A percentile compares a stretch with the other conserved stretches of the same genome.
These are phyloP conservation scores for Penicillium canariense DNA, from an alignment of 495 filamentous ascomycete genomes.

Conservation along the genomic window DNA sequence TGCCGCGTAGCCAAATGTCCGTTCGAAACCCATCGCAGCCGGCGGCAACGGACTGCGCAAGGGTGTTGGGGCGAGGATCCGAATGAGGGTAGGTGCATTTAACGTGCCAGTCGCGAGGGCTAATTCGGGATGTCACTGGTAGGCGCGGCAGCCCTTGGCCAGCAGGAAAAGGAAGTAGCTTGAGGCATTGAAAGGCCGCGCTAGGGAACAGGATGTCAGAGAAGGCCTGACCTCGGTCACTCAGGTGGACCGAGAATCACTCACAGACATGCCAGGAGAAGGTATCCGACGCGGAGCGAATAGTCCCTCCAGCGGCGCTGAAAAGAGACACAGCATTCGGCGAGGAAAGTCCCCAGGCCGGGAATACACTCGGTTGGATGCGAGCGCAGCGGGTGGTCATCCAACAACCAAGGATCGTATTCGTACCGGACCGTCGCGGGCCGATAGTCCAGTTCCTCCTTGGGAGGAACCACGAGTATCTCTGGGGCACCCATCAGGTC, in stretches of 20 bases:
- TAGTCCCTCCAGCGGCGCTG: slow-evolving; percentile 25
- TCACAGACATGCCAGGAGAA: slow-evolving; percentile 35
- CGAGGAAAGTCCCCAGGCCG: slow-evolving; percentile 18
- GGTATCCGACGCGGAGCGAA: slow-evolving; percentile 23
- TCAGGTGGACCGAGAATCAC: slow-evolving; percentile 16
- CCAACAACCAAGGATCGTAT: slow-evolving; percentile 34
- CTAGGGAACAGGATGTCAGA: neutral
- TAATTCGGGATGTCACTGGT: neutral
- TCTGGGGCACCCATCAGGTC: neutral
- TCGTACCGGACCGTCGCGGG: slow-evolving; percentile 22
- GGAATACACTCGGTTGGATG: slow-evolving; percentile 39
- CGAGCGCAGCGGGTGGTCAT: slow-evolving; percentile 42
- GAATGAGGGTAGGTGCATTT: slow-evolving; percentile 22
- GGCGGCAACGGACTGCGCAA: slow-evolving; percentile 17
- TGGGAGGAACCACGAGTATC: neutral
- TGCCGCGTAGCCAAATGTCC: slow-evolving; percentile 66
- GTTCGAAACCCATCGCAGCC: slow-evolving; percentile 23
- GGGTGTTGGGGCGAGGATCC: slow-evolving; percentile 19
- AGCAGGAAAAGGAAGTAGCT: slow-evolving; percentile 5
- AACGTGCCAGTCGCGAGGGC: slow-evolving; percentile 11
- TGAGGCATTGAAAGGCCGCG: slow-evolving; percentile 19
- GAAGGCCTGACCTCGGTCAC: too few species aligned
- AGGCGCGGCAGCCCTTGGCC: slow-evolving; percentile 2
- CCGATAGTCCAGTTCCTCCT: slow-evolving; percentile 10
- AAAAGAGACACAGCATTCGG: slow-evolving; percentile 10